Conservation (phyloP, 2,329 filamentous ascomycete genomes). For the Arthrobotrys megalospora region DNA sequence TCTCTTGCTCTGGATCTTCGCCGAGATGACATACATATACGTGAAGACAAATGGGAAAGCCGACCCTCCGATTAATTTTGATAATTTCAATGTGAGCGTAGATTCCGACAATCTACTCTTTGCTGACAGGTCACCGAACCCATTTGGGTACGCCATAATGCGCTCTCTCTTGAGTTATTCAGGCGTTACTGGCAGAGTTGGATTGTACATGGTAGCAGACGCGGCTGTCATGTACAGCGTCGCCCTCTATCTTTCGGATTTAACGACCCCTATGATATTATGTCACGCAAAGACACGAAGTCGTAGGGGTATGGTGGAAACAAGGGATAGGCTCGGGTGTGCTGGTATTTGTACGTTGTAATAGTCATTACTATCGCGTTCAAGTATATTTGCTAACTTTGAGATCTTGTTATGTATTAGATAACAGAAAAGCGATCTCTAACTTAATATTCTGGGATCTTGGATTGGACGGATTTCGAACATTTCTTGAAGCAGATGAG, state of each 20-base stretch:
- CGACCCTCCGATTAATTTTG: too few species aligned
- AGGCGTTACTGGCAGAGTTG: background rate
- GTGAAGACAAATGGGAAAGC: background rate
- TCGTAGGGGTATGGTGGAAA: background rate
- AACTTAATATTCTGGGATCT: conserved; percentile 36
- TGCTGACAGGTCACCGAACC: background rate
- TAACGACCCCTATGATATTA: background rate
- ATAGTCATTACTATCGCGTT: background rate
- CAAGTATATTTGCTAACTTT: background rate
- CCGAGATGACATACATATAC: conserved; percentile 21
- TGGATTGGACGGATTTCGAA: conserved; percentile 17
- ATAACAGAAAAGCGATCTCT: conserved; percentile 29
- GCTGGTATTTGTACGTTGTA: conserved; percentile 27
- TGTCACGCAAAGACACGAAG: background rate
- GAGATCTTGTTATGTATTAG: background rate
- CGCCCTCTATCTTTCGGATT: background rate
- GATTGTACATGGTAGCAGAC: background rate
- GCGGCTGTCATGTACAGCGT: background rate
- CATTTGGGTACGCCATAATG: background rate
- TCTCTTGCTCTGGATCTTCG: conserved; percentile 28
- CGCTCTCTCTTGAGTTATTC: background rate
- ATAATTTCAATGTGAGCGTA: background rate
- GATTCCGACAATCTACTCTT: background rate
- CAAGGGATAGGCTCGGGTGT: conserved; percentile 1
- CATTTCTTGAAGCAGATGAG: background rate